These are phyloP conservation scores for Aspergillus panamensis DNA, from an alignment of 495 filamentous ascomycete genomes.

Conservation along the genomic window DNA sequence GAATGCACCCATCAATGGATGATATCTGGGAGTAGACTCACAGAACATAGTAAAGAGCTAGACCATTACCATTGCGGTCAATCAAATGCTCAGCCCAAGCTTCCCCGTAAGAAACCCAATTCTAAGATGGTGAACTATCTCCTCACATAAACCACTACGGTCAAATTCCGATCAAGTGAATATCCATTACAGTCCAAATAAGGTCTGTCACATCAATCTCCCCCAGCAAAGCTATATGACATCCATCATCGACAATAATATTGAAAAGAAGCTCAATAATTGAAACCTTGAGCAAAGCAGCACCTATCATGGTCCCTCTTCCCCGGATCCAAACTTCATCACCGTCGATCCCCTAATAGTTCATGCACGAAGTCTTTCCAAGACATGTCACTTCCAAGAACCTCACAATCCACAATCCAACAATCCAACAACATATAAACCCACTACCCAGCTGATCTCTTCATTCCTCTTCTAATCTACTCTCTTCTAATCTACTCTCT, in stretches of 20 bases:
- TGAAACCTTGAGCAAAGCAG: not conserved
- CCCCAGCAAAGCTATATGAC: not conserved
- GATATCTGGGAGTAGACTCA: too few species aligned
- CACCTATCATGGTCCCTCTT: not conserved
- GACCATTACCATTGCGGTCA: too few species aligned
- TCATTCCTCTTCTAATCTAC: too few species aligned
- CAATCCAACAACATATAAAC: not conserved
- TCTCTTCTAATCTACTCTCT: too few species aligned
- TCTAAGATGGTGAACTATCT: too few species aligned
- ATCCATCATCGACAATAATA: not conserved
- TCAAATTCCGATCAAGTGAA: too few species aligned
- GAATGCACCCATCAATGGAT: too few species aligned
- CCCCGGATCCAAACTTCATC: not conserved
- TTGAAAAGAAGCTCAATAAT: constrained; percentile 1
- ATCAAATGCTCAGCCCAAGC: too few species aligned
- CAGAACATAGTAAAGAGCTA: too few species aligned
- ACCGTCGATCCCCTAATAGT: not conserved
- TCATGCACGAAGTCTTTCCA: not conserved
- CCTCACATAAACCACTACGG: too few species aligned
- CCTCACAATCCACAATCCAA: not conserved
- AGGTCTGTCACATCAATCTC: not conserved
- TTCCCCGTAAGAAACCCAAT: too few species aligned
- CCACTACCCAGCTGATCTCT: too few species aligned
- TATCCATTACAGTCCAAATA: not conserved
- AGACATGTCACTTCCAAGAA: not conserved